A percentile compares a stretch with the other conserved stretches of the same genome.
Conservation (phyloP, 805 yeast species). For the Candida corydali region DNA sequence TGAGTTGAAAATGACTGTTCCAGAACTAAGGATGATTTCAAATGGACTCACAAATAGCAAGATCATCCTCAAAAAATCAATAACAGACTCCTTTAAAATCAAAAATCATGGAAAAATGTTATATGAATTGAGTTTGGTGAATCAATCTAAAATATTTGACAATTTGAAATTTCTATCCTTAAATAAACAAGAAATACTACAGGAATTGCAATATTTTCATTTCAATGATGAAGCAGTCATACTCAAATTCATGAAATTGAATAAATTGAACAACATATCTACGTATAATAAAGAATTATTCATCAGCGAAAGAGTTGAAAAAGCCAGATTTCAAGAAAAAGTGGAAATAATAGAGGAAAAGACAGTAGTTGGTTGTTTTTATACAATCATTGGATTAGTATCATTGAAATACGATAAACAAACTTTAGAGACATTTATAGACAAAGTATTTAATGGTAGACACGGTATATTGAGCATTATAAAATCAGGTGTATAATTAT, state of each 20-base stretch:
- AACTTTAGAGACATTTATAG: constrained; percentile 15
- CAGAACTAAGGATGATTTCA: constrained; percentile 3
- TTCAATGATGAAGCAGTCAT: constrained; percentile 19
- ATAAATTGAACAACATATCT: constrained; percentile 21
- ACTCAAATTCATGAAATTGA: constrained; percentile 28
- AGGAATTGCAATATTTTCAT: constrained; percentile 18
- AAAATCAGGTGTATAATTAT: constrained; percentile 23
- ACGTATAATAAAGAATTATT: constrained; percentile 26
- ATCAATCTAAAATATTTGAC: constrained; percentile 17
- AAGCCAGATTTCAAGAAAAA: constrained; percentile 5
- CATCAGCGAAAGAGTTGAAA: not conserved
- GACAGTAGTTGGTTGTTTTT: constrained; percentile 33
- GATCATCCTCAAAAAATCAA: not conserved
- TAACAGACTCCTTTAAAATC: constrained; percentile 16
- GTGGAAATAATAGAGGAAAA: constrained; percentile 14
- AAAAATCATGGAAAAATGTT: constrained; percentile 23
- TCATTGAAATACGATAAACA: constrained; percentile 23
- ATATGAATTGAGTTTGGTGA: constrained; percentile 18
- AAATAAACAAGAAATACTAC: constrained; percentile 23
- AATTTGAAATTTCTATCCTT: constrained; percentile 26
- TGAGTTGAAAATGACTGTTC: not conserved
- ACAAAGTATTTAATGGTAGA: constrained; percentile 23
- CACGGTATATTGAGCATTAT: constrained; percentile 23
- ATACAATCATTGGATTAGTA: constrained; percentile 34
- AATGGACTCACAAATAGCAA: constrained; percentile 5